Evolutionary conservation across 78 protist genomes (phyloP), one percentile per base, ranked within the genome.

Genomic region (Polysphondylium violaceum): DNA sequence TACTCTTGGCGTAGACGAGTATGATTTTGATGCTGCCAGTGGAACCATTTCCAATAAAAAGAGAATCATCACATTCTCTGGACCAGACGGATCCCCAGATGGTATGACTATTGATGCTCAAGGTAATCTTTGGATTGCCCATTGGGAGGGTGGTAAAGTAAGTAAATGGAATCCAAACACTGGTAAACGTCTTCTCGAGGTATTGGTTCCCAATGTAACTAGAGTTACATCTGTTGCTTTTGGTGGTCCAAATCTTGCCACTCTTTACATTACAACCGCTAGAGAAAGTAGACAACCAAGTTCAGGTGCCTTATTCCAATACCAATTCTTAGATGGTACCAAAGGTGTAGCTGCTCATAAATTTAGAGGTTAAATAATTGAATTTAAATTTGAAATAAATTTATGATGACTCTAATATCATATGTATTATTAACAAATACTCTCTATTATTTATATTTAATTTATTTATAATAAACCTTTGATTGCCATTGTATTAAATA

Each of bases 51-150:
- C 73, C 17, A 77, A 61, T 41, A 31, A 74, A 23, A 47, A 25
- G 21, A 12, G 27, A 12, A 12, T 43, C 14, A 64, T 61, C 21
- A 47, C 71, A 2, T 73, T 74, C 36, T 7, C 53, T 4, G 63
- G 38, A 35, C n/a, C 0, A 16, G 33, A 67, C 50, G 88, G 76
- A 1, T 50, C 17, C 16, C 88, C 88, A 9, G 88, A 79, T 67
- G 88, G 88, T 11, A 79, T 79, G 88, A 79, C 88, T 0, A 79
- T 79, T 5, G 88, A 79, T 55, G 16, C 25, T 14, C 64, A 83
- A 33, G 95, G 92, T 38, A 60, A 25, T 11, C 67, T 92, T 2
- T 92, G 95, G 95, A 38, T 92, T 11, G 91, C 92, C 12, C 87
- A 76, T 55, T 83, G 43, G 17, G 83, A 78, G 0, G 95, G 92